Percentiles rank a stretch among this genome's conserved stretches.
These are phyloP conservation scores for Fusarium keratoplasticum DNA, from an alignment of 2,329 filamentous ascomycete genomes.

Conservation along the genomic window DNA sequence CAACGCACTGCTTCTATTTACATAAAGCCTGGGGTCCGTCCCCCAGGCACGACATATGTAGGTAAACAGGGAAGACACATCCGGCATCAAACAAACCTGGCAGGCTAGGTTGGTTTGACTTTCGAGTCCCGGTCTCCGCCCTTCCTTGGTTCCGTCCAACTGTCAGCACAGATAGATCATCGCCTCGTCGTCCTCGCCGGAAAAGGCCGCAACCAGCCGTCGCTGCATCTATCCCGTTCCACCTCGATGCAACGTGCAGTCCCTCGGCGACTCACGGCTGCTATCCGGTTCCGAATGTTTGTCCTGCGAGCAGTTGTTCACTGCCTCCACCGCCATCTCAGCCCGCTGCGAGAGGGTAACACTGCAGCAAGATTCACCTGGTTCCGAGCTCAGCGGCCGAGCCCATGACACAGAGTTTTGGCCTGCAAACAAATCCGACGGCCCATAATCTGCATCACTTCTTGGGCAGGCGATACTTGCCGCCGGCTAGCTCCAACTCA, in stretches of 20 bases:
- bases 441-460: conserved; percentile 55
- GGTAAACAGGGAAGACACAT: conserved; percentile 19
- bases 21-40: conserved; percentile 18
- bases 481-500: conserved; percentile 75
- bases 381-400: conserved; percentile 1
- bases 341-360: conserved; percentile 17
- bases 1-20: conserved; percentile 33
- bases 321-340: conserved; percentile 15
- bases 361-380: conserved; percentile 29
- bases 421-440: conserved; percentile 2
- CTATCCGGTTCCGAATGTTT: conserved; percentile 16
- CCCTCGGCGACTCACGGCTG: conserved; percentile 3
- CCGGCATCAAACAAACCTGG: background rate
- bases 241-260: conserved; percentile 8
- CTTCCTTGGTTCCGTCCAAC: conserved; percentile 1
- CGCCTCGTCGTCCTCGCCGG: background rate
- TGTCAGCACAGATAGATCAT: background rate
- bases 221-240: conserved; percentile 5
- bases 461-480: conserved; percentile 75
- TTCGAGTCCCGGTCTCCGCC: background rate
- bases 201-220: conserved; percentile 2
- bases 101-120: background rate
- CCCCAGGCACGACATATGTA: conserved; percentile 24
- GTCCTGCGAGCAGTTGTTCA: conserved; percentile 12
- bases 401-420: conserved; percentile 7